Evolutionary conservation across 2,329 filamentous ascomycete species (phyloP).

Genomic region (Tolypocladium pustulatum): DNA sequence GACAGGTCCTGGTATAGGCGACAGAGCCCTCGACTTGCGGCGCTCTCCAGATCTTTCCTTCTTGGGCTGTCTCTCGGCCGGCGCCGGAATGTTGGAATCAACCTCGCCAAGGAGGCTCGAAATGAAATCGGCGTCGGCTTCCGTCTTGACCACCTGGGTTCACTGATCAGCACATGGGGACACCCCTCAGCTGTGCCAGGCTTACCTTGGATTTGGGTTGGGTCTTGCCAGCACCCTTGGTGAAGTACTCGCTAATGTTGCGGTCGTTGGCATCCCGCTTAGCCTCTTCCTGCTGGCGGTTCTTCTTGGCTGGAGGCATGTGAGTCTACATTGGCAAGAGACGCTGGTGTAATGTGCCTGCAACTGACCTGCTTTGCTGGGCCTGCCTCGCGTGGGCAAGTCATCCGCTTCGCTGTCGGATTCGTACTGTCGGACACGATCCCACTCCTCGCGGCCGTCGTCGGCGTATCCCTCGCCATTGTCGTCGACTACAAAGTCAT

Average conservation of each 20-base stretch:
- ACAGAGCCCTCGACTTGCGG: constrained; percentile 70
- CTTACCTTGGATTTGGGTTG: constrained; percentile 72
- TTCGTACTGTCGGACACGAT: constrained; percentile 57
- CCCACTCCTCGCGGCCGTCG: constrained; percentile 92
- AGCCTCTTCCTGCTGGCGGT: constrained; percentile 76
- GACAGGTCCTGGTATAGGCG: constrained; percentile 51
- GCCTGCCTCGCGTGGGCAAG: constrained; percentile 29
- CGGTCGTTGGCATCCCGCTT: constrained; percentile 80
- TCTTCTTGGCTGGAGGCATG: constrained; percentile 58
- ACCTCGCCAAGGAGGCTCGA: constrained; percentile 77
- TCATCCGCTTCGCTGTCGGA: constrained; percentile 57
- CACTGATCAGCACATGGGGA: constrained; percentile 1
- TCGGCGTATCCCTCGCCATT: constrained; percentile 96
- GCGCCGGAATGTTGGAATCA: constrained; percentile 56
- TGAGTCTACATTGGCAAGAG: constrained; percentile 1
- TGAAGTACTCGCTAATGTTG: constrained; percentile 93
- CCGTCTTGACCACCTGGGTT: constrained; percentile 59
- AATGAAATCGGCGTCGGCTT: constrained; percentile 84
- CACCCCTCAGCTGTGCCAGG: neutral
- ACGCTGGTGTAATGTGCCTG: neutral
- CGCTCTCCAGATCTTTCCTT: constrained; percentile 64
- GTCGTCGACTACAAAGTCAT: constrained; percentile 98
- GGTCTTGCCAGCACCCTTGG: constrained; percentile 54
- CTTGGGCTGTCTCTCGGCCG: constrained; percentile 46
- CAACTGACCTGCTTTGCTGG: constrained; percentile 39